Conservation (phyloP, 768 basidiomycete genomes). For the Zangia roseola region DNA sequence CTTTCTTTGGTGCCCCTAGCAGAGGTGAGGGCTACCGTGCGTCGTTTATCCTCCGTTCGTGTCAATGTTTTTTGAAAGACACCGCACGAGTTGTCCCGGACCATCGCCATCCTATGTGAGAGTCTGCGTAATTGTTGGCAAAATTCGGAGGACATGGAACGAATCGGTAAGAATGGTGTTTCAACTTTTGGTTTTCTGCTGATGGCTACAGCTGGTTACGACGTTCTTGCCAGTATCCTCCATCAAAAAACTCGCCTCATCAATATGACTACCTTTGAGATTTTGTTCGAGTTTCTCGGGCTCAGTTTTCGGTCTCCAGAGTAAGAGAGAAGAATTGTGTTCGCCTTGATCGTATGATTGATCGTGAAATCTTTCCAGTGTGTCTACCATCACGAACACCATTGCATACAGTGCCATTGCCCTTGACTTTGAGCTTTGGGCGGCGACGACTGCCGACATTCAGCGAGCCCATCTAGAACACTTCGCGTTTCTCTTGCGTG, state of each 20-base stretch:
- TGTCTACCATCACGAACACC: slow-evolving; percentile 80
- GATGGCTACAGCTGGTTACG: slow-evolving; percentile 71
- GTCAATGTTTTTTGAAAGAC: slow-evolving; percentile 43
- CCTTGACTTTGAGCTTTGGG: slow-evolving; percentile 91
- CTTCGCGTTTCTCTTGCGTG: slow-evolving; percentile 69
- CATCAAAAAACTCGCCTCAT: slow-evolving; percentile 70
- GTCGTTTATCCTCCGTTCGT: neutral
- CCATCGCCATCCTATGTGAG: slow-evolving; percentile 72
- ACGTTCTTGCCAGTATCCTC: slow-evolving; percentile 75
- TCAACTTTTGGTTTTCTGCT: slow-evolving; percentile 1
- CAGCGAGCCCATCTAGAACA: slow-evolving; percentile 79
- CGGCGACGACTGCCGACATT: slow-evolving; percentile 65
- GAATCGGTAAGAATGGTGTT: slow-evolving; percentile 59
- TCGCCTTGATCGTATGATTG: neutral
- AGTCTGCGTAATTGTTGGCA: slow-evolving; percentile 85
- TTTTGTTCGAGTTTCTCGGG: slow-evolving; percentile 82
- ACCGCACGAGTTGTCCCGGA: slow-evolving; percentile 71
- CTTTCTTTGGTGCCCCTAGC: slow-evolving; percentile 77
- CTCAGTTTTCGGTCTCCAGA: slow-evolving; percentile 79
- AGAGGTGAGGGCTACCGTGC: slow-evolving; percentile 42
- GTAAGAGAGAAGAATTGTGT: slow-evolving; percentile 41
- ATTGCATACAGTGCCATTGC: slow-evolving; percentile 81
- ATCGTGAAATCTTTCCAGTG: slow-evolving; percentile 42
- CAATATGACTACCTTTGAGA: slow-evolving; percentile 79
- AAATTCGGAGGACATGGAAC: slow-evolving; percentile 93